These are phyloP conservation scores for Hirschfeldia incana DNA, from an alignment of 345 rosid species.

Conservation along the genomic window DNA sequence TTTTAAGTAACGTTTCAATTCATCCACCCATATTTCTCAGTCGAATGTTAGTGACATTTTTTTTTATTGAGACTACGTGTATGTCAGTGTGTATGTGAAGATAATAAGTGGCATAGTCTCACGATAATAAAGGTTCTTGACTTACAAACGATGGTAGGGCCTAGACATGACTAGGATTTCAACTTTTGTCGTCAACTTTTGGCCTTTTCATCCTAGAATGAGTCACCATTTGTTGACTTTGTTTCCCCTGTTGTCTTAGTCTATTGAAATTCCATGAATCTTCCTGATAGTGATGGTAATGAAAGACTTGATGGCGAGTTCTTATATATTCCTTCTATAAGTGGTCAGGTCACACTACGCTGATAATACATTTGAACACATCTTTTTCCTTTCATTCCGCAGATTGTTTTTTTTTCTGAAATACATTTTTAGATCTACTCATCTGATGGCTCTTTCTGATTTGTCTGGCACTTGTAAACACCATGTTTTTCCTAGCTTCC, in stretches of 20 bases:
- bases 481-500: not conserved
- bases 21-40: not conserved
- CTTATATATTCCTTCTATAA: too few species aligned
- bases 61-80: not conserved
- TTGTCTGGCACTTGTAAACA: not conserved
- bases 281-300: not conserved
- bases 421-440: not conserved
- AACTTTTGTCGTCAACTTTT: too few species aligned
- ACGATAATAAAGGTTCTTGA: too few species aligned
- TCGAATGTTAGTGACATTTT: not conserved
- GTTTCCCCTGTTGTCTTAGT: not conserved
- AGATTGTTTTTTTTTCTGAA: not conserved
- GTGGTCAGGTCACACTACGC: not conserved
- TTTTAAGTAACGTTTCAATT: too few species aligned
- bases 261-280: not conserved
- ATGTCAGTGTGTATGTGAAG: not conserved
- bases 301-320: not conserved
- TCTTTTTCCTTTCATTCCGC: not conserved
- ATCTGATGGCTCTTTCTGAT: not conserved
- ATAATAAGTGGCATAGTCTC: too few species aligned
- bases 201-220: too few species aligned
- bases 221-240: not conserved
- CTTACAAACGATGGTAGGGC: not conserved
- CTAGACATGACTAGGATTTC: not conserved
- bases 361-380: too few species aligned